Percentiles rank a stretch among this genome's conserved stretches.
phyloP scores from a whole-genome alignment of 495 filamentous ascomycete species.

The Aspergillus leporis region DNA sequence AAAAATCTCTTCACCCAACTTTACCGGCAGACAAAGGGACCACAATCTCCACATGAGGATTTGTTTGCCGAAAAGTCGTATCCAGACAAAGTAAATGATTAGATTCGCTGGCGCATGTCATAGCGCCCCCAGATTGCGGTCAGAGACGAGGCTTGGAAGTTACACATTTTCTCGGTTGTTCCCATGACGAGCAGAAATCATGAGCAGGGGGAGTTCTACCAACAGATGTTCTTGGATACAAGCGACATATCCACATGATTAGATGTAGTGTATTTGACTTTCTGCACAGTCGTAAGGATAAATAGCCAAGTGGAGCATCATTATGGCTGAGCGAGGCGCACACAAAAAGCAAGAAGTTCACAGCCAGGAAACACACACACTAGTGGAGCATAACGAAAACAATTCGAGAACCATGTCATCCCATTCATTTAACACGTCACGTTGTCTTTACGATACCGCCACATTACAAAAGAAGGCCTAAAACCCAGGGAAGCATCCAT shows the following conservation, averaged over 20 bases:
- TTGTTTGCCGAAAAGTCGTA: neutral
- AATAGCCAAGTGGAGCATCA: neutral
- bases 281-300: neutral
- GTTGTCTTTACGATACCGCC: neutral
- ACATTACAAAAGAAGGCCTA: neutral
- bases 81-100: neutral
- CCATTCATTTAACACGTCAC: neutral
- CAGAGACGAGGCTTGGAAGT: neutral
- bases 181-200: neutral
- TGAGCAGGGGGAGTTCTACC: neutral
- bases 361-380: neutral
- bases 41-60: neutral
- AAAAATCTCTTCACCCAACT: neutral
- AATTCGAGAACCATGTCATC: neutral
- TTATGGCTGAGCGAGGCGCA: neutral
- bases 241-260: neutral
- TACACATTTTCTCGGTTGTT: neutral
- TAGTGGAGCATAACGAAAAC: neutral
- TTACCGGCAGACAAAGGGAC: neutral
- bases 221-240: neutral
- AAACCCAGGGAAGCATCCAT: slow-evolving; percentile 2
- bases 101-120: neutral
- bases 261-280: neutral
- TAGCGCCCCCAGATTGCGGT: neutral
- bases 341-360: neutral